These are phyloP conservation scores for Acacia crassicarpa DNA, from an alignment of 306 rosid species.

Conservation along the genomic window DNA sequence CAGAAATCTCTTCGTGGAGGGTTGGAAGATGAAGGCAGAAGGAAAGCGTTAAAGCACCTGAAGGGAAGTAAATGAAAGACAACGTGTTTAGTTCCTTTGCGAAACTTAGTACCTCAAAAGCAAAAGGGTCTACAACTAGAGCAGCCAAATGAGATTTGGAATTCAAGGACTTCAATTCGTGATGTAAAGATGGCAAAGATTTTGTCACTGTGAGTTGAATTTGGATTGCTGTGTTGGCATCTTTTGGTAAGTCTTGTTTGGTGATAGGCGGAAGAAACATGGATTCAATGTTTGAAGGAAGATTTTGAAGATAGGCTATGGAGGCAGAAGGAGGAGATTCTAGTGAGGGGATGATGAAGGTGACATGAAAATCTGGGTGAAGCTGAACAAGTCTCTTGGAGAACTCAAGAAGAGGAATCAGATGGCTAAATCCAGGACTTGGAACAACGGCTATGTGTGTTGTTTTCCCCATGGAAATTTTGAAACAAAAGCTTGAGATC, in stretches of 20 bases:
- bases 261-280: slow-evolving; percentile 19
- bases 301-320: slow-evolving; percentile 14
- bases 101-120: slow-evolving; percentile 16
- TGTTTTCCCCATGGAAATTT: slow-evolving; percentile 24
- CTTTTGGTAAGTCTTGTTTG: slow-evolving; percentile 3
- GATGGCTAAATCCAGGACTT: slow-evolving; percentile 23
- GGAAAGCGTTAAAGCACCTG: neutral
- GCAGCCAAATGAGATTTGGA: slow-evolving; percentile 18
- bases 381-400: slow-evolving; percentile 21
- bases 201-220: slow-evolving; percentile 21
- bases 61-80: slow-evolving; percentile 26
- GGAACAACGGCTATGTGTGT: slow-evolving; percentile 28
- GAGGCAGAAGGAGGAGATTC: slow-evolving; percentile 5
- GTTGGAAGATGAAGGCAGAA: slow-evolving; percentile 4
- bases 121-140: slow-evolving; percentile 26
- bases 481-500: neutral
- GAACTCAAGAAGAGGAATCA: slow-evolving; percentile 29
- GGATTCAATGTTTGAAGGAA: slow-evolving; percentile 21
- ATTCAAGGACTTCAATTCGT: slow-evolving; percentile 2
- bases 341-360: slow-evolving; percentile 29
- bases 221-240: neutral
- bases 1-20: slow-evolving; percentile 16
- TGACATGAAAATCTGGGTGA: slow-evolving; percentile 25
- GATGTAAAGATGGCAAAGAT: slow-evolving; percentile 14
- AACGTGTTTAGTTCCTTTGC: slow-evolving; percentile 30